These are phyloP conservation scores for Trifolium dubium DNA, from an alignment of 306 rosid genomes.

Conservation along the genomic window DNA sequence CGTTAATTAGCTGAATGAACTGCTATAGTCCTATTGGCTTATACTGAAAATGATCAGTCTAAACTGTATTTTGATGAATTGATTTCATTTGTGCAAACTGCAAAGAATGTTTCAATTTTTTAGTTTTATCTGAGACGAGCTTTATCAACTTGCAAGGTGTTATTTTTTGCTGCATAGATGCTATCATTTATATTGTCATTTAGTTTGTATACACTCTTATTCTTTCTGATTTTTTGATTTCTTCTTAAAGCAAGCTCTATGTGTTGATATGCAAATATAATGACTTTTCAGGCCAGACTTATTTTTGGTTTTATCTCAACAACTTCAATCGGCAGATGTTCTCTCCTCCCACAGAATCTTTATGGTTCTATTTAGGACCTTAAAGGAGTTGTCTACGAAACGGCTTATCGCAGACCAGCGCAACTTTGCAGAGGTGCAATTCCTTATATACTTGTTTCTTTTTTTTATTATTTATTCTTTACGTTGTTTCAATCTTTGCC, in stretches of 20 bases:
- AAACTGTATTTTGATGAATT: not conserved
- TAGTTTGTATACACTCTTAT: constrained; percentile 18
- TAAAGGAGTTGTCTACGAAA: constrained; percentile 90
- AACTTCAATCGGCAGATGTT: constrained; percentile 84
- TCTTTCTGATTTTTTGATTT: constrained; percentile 34
- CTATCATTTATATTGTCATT: constrained; percentile 11
- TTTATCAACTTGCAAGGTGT: not conserved
- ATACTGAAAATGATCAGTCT: constrained; percentile 3
- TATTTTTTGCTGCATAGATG: constrained; percentile 27
- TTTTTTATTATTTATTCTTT: constrained; percentile 18
- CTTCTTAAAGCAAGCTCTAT: constrained; percentile 40
- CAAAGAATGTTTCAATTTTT: constrained; percentile 2
- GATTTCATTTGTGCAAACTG: not conserved
- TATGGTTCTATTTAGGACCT: constrained; percentile 76
- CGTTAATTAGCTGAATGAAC: not conserved
- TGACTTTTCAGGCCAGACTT: constrained; percentile 89
- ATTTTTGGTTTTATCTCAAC: constrained; percentile 78
- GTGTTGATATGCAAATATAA: constrained; percentile 49
- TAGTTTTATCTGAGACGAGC: constrained; percentile 26
- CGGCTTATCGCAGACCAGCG: constrained; percentile 85
- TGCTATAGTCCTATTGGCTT: not conserved
- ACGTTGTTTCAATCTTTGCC: constrained; percentile 27
- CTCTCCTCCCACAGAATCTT: constrained; percentile 85
- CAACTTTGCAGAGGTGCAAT: constrained; percentile 83
- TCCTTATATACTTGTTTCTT: constrained; percentile 22